Evolutionary conservation across 805 yeast species (phyloP).

Genomic region (Starmerella bombicola): DNA sequence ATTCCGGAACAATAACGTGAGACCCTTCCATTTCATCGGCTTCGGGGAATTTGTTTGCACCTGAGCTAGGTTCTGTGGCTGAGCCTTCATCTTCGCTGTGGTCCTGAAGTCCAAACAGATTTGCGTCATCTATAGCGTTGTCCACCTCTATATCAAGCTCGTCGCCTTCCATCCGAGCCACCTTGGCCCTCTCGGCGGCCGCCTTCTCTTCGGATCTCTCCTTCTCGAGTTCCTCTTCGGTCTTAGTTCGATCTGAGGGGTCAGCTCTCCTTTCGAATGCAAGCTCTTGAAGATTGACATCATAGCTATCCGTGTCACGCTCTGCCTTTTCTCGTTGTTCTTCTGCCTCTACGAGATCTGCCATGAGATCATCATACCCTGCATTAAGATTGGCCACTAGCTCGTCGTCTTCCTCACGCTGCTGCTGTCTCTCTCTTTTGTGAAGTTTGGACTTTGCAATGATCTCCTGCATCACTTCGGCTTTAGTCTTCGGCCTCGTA

Average conservation of each 20-base stretch:
- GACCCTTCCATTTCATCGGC: neutral
- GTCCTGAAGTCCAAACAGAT: slow-evolving; percentile 28
- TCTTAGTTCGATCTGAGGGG: slow-evolving; percentile 34
- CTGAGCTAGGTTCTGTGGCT: slow-evolving; percentile 27
- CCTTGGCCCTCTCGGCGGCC: slow-evolving; percentile 29
- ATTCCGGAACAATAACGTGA: slow-evolving; percentile 8
- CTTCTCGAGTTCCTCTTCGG: slow-evolving; percentile 32
- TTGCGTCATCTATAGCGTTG: slow-evolving; percentile 33
- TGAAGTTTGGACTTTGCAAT: slow-evolving; percentile 35
- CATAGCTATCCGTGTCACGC: slow-evolving; percentile 19
- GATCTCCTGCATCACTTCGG: slow-evolving; percentile 35
- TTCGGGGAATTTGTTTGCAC: neutral
- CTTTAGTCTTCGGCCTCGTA: slow-evolving; percentile 29
- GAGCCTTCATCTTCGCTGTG: slow-evolving; percentile 33
- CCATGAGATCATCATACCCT: slow-evolving; percentile 27
- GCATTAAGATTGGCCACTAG: slow-evolving; percentile 30
- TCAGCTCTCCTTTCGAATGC: slow-evolving; percentile 33
- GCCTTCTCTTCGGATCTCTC: slow-evolving; percentile 27
- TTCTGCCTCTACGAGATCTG: slow-evolving; percentile 22
- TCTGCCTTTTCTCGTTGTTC: neutral
- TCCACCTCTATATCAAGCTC: slow-evolving; percentile 29
- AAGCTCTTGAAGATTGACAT: slow-evolving; percentile 30
- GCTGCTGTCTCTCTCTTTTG: slow-evolving; percentile 33
- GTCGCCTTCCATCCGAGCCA: slow-evolving; percentile 31
- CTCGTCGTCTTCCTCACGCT: slow-evolving; percentile 29